A percentile compares a stretch with the other conserved stretches of the same genome.
phyloP scores from a whole-genome alignment of 2,329 filamentous ascomycete species.

The Nakataea oryzae region DNA sequence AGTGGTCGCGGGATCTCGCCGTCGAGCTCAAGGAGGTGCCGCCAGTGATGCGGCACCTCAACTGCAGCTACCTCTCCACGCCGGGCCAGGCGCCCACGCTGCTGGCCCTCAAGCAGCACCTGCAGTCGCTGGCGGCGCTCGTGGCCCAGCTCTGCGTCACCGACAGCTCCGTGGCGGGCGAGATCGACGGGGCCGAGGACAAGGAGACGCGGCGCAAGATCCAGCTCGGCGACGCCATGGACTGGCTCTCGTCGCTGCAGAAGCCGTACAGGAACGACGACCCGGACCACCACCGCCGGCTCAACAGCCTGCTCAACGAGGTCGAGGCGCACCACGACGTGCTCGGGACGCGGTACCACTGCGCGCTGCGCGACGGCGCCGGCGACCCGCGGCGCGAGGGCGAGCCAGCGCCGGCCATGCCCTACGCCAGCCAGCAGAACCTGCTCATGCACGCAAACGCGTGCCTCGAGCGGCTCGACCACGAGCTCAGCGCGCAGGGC shows the following conservation, averaged over 20 bases:
- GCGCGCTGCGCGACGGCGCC: constrained; percentile 25
- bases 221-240: constrained; percentile 13
- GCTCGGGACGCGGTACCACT: constrained; percentile 30
- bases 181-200: constrained; percentile 9
- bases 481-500: constrained; percentile 44
- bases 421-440: constrained; percentile 34
- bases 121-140: constrained; percentile 43
- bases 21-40: constrained; percentile 17
- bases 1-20: constrained; percentile 22
- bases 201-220: not conserved
- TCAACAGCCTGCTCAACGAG: constrained; percentile 34
- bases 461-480: constrained; percentile 48
- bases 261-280: constrained; percentile 37
- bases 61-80: constrained; percentile 48
- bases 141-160: constrained; percentile 34
- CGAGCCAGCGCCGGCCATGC: constrained; percentile 15
- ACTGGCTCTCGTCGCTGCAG: constrained; percentile 44
- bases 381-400: constrained; percentile 12
- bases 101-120: constrained; percentile 48
- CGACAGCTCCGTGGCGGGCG: not conserved
- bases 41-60: constrained; percentile 35
- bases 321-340: constrained; percentile 30
- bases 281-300: constrained; percentile 32
- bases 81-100: constrained; percentile 39
- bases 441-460: constrained; percentile 48